Evolutionary conservation across 2,329 filamentous ascomycete species (phyloP), one percentile per base, ranked within the genome.

Genomic region (Pyrenophora teres): DNA sequence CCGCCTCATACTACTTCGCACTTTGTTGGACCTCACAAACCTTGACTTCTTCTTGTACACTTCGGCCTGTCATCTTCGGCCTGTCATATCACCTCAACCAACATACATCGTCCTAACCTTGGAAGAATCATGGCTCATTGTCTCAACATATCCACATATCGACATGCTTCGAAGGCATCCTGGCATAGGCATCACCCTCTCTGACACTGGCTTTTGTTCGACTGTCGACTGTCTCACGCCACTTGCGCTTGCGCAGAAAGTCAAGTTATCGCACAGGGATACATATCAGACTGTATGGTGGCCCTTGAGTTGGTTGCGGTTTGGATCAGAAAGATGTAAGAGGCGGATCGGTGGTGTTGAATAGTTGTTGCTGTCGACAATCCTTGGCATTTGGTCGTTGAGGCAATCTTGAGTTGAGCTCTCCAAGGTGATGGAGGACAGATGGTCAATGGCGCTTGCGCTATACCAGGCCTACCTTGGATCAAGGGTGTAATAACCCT

Each of bases 391-490:
- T 27, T n/a, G 19, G 13, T 2, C 7, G 10, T 40, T 9, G 30
- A 13, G 18, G n/a, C 37, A 18, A 40, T 27, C 30, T 46, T n/a
- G 44, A 47, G 6, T 23, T 8, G 31, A 19, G 12, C 21, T 36
- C 45, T 41, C 32, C 37, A 47, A 41, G 40, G 50, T 50, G 51
- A 6, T 40, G 54, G 54, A 57, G 50, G 50, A 57, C 5, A 57
- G 46, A 54, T 23, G 32, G 48, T 51, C 47, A 40, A 50, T 50
- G 47, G 36, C 9, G 30, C 47, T 38, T 37, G 48, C 40, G 40
- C 47, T 42, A 52, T 33, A 56, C 35, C 30, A 43, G 54, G 50
- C 50, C 50, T 56, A 25, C 46, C 32, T 40, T 47, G 25, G 31
- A 12, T 44, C n/a, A 36, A 37, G 30, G 45, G 31, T 25, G 43